Conservation (phyloP, 345 rosid species). For the Aquilaria sinensis region DNA sequence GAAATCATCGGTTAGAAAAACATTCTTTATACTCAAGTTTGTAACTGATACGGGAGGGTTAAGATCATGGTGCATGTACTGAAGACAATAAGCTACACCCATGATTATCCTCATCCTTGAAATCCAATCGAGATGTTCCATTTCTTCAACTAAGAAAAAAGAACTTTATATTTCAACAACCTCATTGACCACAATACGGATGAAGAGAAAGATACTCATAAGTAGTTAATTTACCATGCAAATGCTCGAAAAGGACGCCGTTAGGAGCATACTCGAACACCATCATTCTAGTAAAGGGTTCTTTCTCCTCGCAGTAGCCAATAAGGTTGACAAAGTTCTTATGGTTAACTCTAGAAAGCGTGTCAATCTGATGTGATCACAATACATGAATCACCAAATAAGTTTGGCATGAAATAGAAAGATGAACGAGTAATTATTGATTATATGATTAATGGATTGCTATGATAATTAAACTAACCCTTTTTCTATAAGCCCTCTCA, state of each 20-base stretch:
- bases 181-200: no score
- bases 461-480: constrained; percentile 27
- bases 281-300: constrained; percentile 94
- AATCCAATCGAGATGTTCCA: constrained; percentile 40
- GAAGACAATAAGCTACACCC: background rate
- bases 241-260: constrained; percentile 79
- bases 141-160: constrained; percentile 52
- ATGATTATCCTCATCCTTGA: background rate
- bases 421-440: no score
- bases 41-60: constrained; percentile 27
- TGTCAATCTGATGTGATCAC: constrained; percentile 45
- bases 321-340: constrained; percentile 91
- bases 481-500: constrained; percentile 68
- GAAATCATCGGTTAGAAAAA: constrained; percentile 81
- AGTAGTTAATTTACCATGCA: constrained; percentile 53
- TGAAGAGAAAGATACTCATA: background rate
- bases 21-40: constrained; percentile 29
- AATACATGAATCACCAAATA: background rate
- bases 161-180: background rate
- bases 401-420: no score
- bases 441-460: no score
- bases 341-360: constrained; percentile 75
- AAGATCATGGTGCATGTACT: constrained; percentile 1
- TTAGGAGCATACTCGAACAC: constrained; percentile 98
- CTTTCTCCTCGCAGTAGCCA: constrained; percentile 82